phyloP scores from a whole-genome alignment of 495 filamentous ascomycete genomes.

The Neurospora sp. region DNA sequence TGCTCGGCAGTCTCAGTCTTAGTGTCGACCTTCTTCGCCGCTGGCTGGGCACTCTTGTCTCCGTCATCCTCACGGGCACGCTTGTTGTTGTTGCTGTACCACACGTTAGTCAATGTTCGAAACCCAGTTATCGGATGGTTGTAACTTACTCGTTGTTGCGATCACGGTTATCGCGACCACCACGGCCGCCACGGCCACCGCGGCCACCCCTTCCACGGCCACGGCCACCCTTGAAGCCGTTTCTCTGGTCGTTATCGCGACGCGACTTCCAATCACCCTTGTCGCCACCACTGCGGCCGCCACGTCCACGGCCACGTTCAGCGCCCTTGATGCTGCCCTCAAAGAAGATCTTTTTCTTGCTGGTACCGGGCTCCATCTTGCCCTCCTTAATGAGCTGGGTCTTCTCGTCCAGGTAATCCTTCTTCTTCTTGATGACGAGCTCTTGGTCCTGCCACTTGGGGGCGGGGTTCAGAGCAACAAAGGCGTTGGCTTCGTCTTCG shows the following conservation, averaged over 20 bases:
- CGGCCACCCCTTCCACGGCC: conserved; percentile 34
- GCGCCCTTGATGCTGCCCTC: conserved; percentile 25
- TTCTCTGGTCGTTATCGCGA: conserved; percentile 53
- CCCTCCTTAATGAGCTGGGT: conserved; percentile 64
- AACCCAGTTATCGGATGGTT: neutral
- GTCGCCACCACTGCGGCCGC: conserved; percentile 19
- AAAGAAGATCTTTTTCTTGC: conserved; percentile 16
- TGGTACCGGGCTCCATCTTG: conserved; percentile 44
- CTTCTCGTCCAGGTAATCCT: conserved; percentile 75
- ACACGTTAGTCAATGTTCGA: conserved; percentile 12
- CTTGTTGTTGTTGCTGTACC: conserved; percentile 29
- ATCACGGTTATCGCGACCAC: conserved; percentile 26
- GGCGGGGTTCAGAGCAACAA: conserved; percentile 67
- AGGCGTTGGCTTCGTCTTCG: conserved; percentile 63
- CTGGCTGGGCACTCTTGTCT: conserved; percentile 16
- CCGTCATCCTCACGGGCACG: conserved; percentile 33
- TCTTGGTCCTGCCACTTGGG: conserved; percentile 69
- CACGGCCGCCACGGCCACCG: conserved; percentile 30
- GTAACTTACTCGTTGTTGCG: conserved; percentile 18
- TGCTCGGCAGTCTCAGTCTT: neutral
- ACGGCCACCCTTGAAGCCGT: conserved; percentile 40
- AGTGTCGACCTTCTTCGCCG: conserved; percentile 18
- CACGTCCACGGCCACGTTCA: conserved; percentile 15
- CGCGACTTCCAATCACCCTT: conserved; percentile 55
- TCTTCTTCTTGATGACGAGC: conserved; percentile 72